Percentiles rank a stretch among this genome's conserved stretches.
Evolutionary conservation across 108 stramenopile genomes (phyloP).

Genomic region (Cyclotella cryptica): DNA sequence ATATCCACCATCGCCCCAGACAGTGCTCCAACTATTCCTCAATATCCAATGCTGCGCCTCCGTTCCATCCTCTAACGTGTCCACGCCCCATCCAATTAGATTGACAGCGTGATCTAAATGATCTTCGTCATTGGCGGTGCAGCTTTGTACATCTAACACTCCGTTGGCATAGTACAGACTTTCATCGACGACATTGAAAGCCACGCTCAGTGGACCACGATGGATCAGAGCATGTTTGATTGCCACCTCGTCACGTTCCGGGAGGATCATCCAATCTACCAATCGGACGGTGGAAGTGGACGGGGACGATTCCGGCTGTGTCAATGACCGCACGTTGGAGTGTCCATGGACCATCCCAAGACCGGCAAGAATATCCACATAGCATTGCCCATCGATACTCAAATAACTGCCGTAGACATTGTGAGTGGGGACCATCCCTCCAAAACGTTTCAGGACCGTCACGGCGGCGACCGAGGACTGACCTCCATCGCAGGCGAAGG

Average conservation of each 20-base stretch:
- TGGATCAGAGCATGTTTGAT: slow-evolving; percentile 33
- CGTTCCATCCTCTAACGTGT: slow-evolving; percentile 29
- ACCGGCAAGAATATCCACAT: slow-evolving; percentile 32
- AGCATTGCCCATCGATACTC: slow-evolving; percentile 37
- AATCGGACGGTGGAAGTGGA: slow-evolving; percentile 14
- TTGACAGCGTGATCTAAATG: slow-evolving; percentile 43
- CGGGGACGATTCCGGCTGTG: not conserved
- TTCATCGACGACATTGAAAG: slow-evolving; percentile 32
- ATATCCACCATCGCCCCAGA: slow-evolving; percentile 63
- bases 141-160: slow-evolving; percentile 33
- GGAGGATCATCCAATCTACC: slow-evolving; percentile 28
- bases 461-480: slow-evolving; percentile 10
- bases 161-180: slow-evolving; percentile 39
- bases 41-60: slow-evolving; percentile 55
- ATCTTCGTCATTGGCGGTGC: slow-evolving; percentile 12
- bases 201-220: slow-evolving; percentile 30
- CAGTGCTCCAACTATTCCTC: slow-evolving; percentile 59
- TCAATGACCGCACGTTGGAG: not conserved
- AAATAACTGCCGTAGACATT: slow-evolving; percentile 36
- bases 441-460: slow-evolving; percentile 16
- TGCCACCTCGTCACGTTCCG: slow-evolving; percentile 29
- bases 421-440: slow-evolving; percentile 24
- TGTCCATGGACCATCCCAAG: slow-evolving; percentile 23
- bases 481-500: slow-evolving; percentile 32
- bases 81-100: slow-evolving; percentile 46